A percentile compares a stretch with the other conserved stretches of the same genome.
phyloP scores from a whole-genome alignment of 805 yeast species.

The Saturnispora halmiae region DNA sequence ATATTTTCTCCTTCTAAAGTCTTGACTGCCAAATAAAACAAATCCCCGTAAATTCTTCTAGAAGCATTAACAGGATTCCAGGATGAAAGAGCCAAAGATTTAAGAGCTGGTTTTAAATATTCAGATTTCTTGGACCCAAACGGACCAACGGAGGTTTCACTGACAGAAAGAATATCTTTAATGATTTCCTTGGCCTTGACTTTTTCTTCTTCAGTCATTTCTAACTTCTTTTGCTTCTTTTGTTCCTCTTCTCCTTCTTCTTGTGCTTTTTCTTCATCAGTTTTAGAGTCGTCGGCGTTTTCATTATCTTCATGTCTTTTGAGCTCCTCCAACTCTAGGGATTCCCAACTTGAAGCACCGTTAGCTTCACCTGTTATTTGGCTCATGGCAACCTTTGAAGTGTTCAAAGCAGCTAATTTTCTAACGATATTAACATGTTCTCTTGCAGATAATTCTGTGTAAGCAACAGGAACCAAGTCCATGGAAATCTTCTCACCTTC shows the following conservation, averaged over 20 bases:
- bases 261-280: slow-evolving; percentile 12
- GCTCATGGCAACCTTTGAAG: slow-evolving; percentile 35
- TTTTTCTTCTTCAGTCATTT: slow-evolving; percentile 28
- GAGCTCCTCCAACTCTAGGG: slow-evolving; percentile 32
- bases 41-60: slow-evolving; percentile 61
- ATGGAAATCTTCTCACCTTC: slow-evolving; percentile 30
- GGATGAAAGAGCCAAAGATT: slow-evolving; percentile 49
- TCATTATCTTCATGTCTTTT: slow-evolving; percentile 14
- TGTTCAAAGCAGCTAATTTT: slow-evolving; percentile 47
- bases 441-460: slow-evolving; percentile 50
- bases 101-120: slow-evolving; percentile 42
- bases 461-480: slow-evolving; percentile 43
- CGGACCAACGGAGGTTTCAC: slow-evolving; percentile 5
- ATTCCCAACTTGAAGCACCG: slow-evolving; percentile 44
- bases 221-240: slow-evolving; percentile 13
- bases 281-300: slow-evolving; percentile 8
- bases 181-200: slow-evolving; percentile 16
- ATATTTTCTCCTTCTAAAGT: slow-evolving; percentile 75
- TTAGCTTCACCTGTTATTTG: slow-evolving; percentile 31
- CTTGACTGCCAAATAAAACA: slow-evolving; percentile 63
- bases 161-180: slow-evolving; percentile 13
- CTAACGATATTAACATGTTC: slow-evolving; percentile 58
- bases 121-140: slow-evolving; percentile 29
- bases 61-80: slow-evolving; percentile 81
- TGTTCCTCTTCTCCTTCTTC: slow-evolving; percentile 15